Evolutionary conservation across 306 rosid genomes (phyloP).

Genomic region (Quercus suber): DNA sequence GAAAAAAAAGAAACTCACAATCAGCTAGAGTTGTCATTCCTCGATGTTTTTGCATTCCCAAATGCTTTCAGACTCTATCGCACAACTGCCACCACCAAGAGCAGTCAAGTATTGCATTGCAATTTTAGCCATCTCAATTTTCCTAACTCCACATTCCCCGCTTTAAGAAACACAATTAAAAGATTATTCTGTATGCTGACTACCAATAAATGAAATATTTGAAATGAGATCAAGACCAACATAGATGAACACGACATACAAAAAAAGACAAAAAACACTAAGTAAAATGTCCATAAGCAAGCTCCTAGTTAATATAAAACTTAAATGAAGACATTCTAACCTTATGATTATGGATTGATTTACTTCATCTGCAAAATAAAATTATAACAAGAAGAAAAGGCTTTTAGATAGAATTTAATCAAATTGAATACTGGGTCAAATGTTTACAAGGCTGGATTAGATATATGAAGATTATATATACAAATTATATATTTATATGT

Average conservation of each 20-base stretch:
- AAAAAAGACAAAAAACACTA: not conserved
- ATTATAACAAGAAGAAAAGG: slow-evolving; percentile 24
- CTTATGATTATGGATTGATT: slow-evolving; percentile 91
- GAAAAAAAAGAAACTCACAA: slow-evolving; percentile 58
- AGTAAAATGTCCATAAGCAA: slow-evolving; percentile 10
- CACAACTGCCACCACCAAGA: slow-evolving; percentile 66
- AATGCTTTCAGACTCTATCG: slow-evolving; percentile 75
- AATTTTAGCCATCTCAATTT: slow-evolving; percentile 86
- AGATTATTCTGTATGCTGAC: not conserved
- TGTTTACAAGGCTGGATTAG: no score
- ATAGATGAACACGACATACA: not conserved
- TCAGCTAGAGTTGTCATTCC: slow-evolving; percentile 87
- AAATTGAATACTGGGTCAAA: no score
- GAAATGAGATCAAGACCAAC: not conserved
- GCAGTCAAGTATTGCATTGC: slow-evolving; percentile 84
- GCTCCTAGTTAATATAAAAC: slow-evolving; percentile 8
- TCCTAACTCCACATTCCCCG: slow-evolving; percentile 97
- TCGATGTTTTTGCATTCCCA: slow-evolving; percentile 87
- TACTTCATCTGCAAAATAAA: slow-evolving; percentile 65
- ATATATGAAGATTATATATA: no score
- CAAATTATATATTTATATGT: no score
- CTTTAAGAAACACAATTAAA: slow-evolving; percentile 39
- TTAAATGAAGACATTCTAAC: slow-evolving; percentile 37
- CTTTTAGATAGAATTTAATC: slow-evolving; percentile 22
- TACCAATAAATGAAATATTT: not conserved